Evolutionary conservation across 208 protist species (phyloP), one percentile per base, ranked within the genome.

Genomic region (Trypanosoma grayi): DNA sequence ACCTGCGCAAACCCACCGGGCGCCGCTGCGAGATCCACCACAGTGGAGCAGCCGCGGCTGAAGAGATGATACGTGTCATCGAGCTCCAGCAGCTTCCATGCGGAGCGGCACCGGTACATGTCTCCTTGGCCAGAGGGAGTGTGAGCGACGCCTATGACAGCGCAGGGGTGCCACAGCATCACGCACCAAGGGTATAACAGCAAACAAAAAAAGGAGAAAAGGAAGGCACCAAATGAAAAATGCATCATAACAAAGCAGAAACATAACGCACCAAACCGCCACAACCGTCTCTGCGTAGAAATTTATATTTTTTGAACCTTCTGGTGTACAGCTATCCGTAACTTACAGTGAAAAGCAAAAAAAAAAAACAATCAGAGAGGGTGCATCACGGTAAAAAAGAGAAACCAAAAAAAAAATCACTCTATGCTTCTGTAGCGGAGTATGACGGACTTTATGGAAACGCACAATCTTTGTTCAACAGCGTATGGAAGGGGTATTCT

Each of bases 1-100:
- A 87, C 85, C 66, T 92, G 71, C 10, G 85, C 56, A 52, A 92
- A 92, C 28, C 79, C 81, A 4, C 85, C 81, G 0, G 85, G 85
- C 2, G 85, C 85, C 10, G 85, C 85, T 0, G 85, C 85, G 24
- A 92, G 73, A 51, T 92, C 85, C 3, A 92, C 55, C 3, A 87
- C 79, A 4, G 79, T 87, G 50, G 46, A 36, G 4, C 63, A 66
- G 30, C 18, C 51, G 18, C 60, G 52, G 6, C 24, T 25, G 30
- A 88, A 84, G 36, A 92, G 43, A 27, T 41, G 48, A 50, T 78
- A 87, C 22, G 53, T 63, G 0, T 59, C 70, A 33, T 92, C 66
- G 5, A 92, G 51, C 54, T 92, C 85, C 9, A 81, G 50, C 18
- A 92, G 64, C 57, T 92, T 92, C 30, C 58, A 48, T 2, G 79